phyloP scores from a whole-genome alignment of 768 basidiomycete genomes.

The Mycena maculata region DNA sequence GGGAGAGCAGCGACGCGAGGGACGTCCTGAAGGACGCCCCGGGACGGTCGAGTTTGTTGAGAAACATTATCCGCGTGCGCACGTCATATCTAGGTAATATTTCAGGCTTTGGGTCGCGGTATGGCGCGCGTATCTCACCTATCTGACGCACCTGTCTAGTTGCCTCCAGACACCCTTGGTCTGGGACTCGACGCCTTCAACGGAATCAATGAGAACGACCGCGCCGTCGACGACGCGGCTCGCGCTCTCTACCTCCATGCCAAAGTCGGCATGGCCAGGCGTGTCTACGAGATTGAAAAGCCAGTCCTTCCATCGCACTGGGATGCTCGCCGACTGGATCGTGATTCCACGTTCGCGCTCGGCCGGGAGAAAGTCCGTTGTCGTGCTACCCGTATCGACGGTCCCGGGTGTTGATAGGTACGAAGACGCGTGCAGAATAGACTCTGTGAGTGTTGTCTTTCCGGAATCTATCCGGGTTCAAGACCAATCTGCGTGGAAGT shows the following conservation, averaged over 20 bases:
- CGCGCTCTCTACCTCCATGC: constrained; percentile 97
- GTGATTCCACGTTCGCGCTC: constrained; percentile 93
- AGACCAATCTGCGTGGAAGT: constrained; percentile 3
- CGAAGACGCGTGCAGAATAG: constrained; percentile 79
- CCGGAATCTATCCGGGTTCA: constrained; percentile 74
- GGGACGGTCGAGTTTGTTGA: constrained; percentile 90
- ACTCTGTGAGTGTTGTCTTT: constrained; percentile 91
- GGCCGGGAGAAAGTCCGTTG: constrained; percentile 89
- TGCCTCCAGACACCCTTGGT: constrained; percentile 92
- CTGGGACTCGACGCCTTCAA: constrained; percentile 92
- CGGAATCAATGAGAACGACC: constrained; percentile 88
- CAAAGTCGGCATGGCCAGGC: constrained; percentile 93
- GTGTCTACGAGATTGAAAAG: constrained; percentile 91
- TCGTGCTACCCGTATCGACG: constrained; percentile 91
- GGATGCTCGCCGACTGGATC: constrained; percentile 92
- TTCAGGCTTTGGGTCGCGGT: constrained; percentile 15
- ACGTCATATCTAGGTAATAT: constrained; percentile 75
- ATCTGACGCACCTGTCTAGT: constrained; percentile 73
- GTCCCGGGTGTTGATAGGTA: constrained; percentile 82
- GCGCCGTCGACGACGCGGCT: constrained; percentile 92
- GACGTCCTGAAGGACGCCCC: constrained; percentile 85
- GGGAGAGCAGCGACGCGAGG: constrained; percentile 75
- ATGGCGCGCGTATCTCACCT: constrained; percentile 44
- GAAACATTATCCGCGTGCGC: constrained; percentile 78
- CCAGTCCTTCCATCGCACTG: constrained; percentile 87